Percentiles rank a stretch among this genome's conserved stretches.
Conservation (phyloP, 2,329 filamentous ascomycete genomes). For the Chalara sp. region DNA sequence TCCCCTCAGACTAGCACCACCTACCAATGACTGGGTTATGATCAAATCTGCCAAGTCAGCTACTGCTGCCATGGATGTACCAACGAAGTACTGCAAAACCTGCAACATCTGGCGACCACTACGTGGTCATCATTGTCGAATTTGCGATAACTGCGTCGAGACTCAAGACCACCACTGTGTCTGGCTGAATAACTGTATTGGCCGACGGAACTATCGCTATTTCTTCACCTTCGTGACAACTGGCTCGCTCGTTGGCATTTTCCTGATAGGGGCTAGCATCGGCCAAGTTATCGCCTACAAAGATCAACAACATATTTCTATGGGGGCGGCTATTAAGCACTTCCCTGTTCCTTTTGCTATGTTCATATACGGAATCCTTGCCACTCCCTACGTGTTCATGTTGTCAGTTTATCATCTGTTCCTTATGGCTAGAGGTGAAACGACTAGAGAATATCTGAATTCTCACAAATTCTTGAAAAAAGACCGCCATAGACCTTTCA, state of each 20-base stretch:
- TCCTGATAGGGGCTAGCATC: slow-evolving; percentile 71
- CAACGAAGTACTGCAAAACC: slow-evolving; percentile 95
- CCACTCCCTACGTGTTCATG: slow-evolving; percentile 72
- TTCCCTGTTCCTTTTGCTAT: slow-evolving; percentile 82
- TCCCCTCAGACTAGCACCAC: slow-evolving; percentile 71
- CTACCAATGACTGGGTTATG: slow-evolving; percentile 90
- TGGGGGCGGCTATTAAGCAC: slow-evolving; percentile 59
- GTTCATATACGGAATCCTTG: slow-evolving; percentile 73
- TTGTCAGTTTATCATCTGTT: slow-evolving; percentile 87
- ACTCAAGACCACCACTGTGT: slow-evolving; percentile 98
- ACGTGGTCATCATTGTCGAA: slow-evolving; percentile 88
- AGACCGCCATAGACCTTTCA: slow-evolving; percentile 87
- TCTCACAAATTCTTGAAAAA: slow-evolving; percentile 91
- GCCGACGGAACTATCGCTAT: slow-evolving; percentile 93
- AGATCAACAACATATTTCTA: slow-evolving; percentile 55
- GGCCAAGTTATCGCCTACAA: slow-evolving; percentile 73
- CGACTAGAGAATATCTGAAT: slow-evolving; percentile 92
- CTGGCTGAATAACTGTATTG: slow-evolving; percentile 98
- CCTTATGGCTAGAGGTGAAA: slow-evolving; percentile 85
- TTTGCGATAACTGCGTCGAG: slow-evolving; percentile 96
- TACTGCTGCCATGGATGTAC: slow-evolving; percentile 91
- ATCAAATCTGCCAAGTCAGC: slow-evolving; percentile 69
- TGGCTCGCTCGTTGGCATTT: slow-evolving; percentile 68
- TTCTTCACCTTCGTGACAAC: slow-evolving; percentile 89
- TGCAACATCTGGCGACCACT: slow-evolving; percentile 97